Conservation (phyloP, 2,329 filamentous ascomycete species). For the Ambrosiella xylebori region DNA sequence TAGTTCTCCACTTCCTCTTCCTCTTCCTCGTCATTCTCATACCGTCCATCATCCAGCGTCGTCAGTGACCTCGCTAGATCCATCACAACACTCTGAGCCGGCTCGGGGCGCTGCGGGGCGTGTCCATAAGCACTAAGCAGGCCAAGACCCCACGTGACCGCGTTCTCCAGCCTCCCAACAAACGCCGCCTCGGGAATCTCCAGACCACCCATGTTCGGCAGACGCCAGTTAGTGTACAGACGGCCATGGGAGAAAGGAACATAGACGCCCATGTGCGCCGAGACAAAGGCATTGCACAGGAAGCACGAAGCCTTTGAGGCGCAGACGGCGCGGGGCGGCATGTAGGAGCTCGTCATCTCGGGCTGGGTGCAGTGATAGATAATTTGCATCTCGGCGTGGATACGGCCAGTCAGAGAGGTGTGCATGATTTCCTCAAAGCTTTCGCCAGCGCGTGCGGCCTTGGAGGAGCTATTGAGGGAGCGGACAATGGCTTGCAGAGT, state of each 20-base stretch:
- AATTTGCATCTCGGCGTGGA: slow-evolving; percentile 35
- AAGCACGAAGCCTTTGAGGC: slow-evolving; percentile 35
- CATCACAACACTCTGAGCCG: slow-evolving; percentile 12
- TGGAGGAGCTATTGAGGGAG: slow-evolving; percentile 6
- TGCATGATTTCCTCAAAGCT: slow-evolving; percentile 10
- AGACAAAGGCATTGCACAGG: slow-evolving; percentile 31
- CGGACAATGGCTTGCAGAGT: slow-evolving; percentile 10
- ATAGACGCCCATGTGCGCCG: slow-evolving; percentile 24
- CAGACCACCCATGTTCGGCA: slow-evolving; percentile 19
- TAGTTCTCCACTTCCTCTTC: not conserved
- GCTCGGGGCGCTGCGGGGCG: slow-evolving; percentile 9
- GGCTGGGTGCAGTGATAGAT: slow-evolving; percentile 25
- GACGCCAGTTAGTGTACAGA: slow-evolving; percentile 28
- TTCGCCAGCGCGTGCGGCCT: slow-evolving; percentile 10
- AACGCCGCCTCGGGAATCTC: slow-evolving; percentile 9
- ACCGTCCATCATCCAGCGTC: not conserved
- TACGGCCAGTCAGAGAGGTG: slow-evolving; percentile 18
- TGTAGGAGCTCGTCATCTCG: slow-evolving; percentile 13
- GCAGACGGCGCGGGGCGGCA: slow-evolving; percentile 26
- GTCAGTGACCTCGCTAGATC: slow-evolving; percentile 1
- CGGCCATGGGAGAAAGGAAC: slow-evolving; percentile 26
- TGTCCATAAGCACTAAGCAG: slow-evolving; percentile 9
- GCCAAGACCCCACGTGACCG: slow-evolving; percentile 10
- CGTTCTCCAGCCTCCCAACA: slow-evolving; percentile 8
- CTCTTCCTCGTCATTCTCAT: slow-evolving; percentile 2